Conservation (phyloP, 2,329 filamentous ascomycete species). For the Paramyrothecium roridum region DNA sequence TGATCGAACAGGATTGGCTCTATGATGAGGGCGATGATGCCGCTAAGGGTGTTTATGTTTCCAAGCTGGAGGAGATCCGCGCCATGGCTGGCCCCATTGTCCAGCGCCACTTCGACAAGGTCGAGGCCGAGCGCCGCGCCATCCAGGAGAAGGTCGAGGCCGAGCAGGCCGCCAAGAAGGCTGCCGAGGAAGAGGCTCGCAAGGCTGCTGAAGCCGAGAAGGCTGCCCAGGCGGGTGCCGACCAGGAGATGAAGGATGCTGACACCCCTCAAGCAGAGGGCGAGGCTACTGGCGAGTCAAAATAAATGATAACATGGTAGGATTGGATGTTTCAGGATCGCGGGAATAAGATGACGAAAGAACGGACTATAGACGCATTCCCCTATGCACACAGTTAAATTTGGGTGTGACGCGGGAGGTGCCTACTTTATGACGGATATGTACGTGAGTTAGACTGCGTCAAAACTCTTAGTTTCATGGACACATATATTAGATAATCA, state of each 20-base stretch:
- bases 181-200: conserved; percentile 51
- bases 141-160: conserved; percentile 74
- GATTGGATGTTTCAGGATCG: neutral
- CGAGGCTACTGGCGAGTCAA: conserved; percentile 38
- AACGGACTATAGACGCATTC: neutral
- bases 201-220: conserved; percentile 52
- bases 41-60: conserved; percentile 87
- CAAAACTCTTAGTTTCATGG: conserved; percentile 21
- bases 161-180: conserved; percentile 73
- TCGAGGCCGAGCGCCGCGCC: conserved; percentile 80
- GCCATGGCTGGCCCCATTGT: conserved; percentile 86
- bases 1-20: conserved; percentile 76
- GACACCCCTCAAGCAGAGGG: conserved; percentile 50
- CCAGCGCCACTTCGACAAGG: conserved; percentile 93
- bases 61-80: conserved; percentile 95
- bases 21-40: conserved; percentile 97
- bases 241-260: conserved; percentile 64
- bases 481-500: conserved; percentile 17
- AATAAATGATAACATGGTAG: conserved; percentile 23
- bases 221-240: conserved; percentile 43
- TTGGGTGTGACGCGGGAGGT: neutral
- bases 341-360: neutral
- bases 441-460: conserved; percentile 25
- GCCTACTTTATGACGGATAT: conserved; percentile 22
- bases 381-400: no score